Evolutionary conservation across 2,329 filamentous ascomycete genomes (phyloP), one percentile per base, ranked within the genome.

Genomic region (Epichloe gansuensis): DNA sequence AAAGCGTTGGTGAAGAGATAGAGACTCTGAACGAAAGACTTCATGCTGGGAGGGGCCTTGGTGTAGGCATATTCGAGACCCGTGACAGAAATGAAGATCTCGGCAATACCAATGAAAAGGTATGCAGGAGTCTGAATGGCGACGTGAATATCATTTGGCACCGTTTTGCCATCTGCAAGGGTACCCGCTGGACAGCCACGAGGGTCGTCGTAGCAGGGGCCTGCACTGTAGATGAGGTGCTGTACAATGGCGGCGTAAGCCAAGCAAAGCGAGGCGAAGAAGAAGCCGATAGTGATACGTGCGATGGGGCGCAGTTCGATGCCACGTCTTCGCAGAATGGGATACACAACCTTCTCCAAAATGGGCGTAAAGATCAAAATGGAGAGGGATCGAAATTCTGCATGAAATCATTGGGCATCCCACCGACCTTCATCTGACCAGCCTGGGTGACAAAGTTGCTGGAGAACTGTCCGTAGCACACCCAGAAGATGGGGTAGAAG

Each of bases 1-100:
- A 80, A 72, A 3, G 80, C 81, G 46, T 71, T 78, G 41, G 78
- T 83, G 56, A 83, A 72, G 53, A 82, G 71, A 60, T 78, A 83
- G n/a, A 83, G 61, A 12, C 75, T 74, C 63, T 75, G 75, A 34
- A 80, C 71, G 71, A 80, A 80, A 0, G 77, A 80, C 64, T 82
- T 79, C 82, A 88, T 86, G 63, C 74, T 80, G 43, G 77, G 76
- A 2, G 84, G 84, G 0, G 85, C 84, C 67, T 88, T 86, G 61
- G 82, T 86, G 67, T 82, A 88, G 17, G 83, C 84, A 58, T 88
- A 87, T 64, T 88, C 85, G 11, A 86, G 75, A 55, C 80, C 80
- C 1, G 83, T 85, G 55, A 88, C 81, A 11, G 79, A 83, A 46
- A 79, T 78, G 60, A 83, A 78, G 53, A 83, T 81, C 63, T 84